Base-by-base conservation (phyloP, 345 rosid species). In the Aethionema arabicum region DNA sequence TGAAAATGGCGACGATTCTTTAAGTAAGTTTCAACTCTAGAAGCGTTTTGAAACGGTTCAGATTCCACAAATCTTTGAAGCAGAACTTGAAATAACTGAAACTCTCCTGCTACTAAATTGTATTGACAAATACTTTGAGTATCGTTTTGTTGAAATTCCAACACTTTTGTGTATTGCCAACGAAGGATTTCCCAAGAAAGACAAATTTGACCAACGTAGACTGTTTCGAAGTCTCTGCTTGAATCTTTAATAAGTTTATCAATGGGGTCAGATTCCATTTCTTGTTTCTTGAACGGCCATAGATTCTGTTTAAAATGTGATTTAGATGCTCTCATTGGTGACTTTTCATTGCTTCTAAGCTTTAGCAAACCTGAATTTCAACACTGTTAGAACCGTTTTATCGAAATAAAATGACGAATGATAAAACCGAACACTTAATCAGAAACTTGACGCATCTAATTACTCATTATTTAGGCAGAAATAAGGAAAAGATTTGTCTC, bases 101-200 rank as follows among this genome's bases (percentile, higher is more conserved):
- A 82, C 49, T 84, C 96, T 40, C 80, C 82, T 0, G 95, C 90
- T 32, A 87, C 82, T 68, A 82, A 77, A 62, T 83, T 90, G 68
- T 81, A 90, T 44, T 69, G 86, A 31, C 66, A 74, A 46, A 49
- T 40, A 40, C 71, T 66, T 8, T 56, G 67, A 7, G 58, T 46
- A 66, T 81, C 82, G 15, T 58, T 73, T 47, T 75, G 76, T 32
- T 65, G 71, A 75, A 83, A 63, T 21, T 87, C 83, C 51, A 61
- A 43, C 38, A 79, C 67, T 63, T 85, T 88, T 1, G 65, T 54
- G 59, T 80, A 85, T 56, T 90, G 92, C 90, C 99, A 85, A 51
- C 66, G 78, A 58, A 93, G 92, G 3, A 84, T 90, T 79, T 83
- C 96, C 97, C 99, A 93, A 3, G 96, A 86, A 36, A 90, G 81